Evolutionary conservation across 129 eudicot genomes (phyloP).

Genomic region (Daucus carota): DH1_v3.0 NC_030388.2:19750501-19751000

Average conservation of each 20-base stretch:
- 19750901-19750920: conserved; percentile 83
- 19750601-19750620: conserved; percentile 67
- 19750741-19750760: no score
- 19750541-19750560: conserved; percentile 57
- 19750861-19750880: conserved; percentile 68
- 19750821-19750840: conserved; percentile 43
- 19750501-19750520: conserved; percentile 65
- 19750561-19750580: conserved; percentile 80
- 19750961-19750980: conserved; percentile 45
- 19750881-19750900: conserved; percentile 45
- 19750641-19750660: neutral
- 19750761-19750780: no score
- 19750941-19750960: conserved; percentile 68
- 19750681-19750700: no score
- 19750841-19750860: conserved; percentile 81
- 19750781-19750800: neutral
- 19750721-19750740: neutral
- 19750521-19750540: conserved; percentile 23
- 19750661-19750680: neutral
- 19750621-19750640: neutral
- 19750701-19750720: no score
- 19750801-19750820: neutral
- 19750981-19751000: conserved; percentile 41
- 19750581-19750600: conserved; percentile 68
- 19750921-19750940: conserved; percentile 87